Evolutionary conservation across 208 protist species (phyloP).

Genomic region (Acanthamoeba polyphaga): DNA sequence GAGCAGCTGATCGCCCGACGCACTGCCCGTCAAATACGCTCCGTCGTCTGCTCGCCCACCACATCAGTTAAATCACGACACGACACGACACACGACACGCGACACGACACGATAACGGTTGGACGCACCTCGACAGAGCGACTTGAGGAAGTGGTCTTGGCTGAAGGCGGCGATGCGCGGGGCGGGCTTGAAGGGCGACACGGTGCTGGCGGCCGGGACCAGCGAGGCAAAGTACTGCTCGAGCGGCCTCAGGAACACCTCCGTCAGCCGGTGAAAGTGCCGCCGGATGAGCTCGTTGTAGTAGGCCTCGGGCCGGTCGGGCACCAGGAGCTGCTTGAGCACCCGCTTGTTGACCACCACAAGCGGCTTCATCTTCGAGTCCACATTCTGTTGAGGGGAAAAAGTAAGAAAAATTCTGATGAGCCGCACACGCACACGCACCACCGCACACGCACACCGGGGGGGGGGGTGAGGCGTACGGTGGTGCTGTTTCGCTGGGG

Average conservation of each 20-base stretch:
- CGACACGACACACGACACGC: background rate
- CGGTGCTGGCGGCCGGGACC: constrained; percentile 32
- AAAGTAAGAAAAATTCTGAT: too few relatives aligned
- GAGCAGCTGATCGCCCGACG: constrained; percentile 42
- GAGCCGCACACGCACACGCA: background rate
- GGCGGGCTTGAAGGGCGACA: constrained; percentile 51
- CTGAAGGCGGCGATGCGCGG: constrained; percentile 13
- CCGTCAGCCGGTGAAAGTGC: constrained; percentile 35
- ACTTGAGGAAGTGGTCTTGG: constrained; percentile 14
- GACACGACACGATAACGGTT: too few relatives aligned
- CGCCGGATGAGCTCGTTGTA: constrained; percentile 63
- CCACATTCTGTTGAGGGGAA: background rate
- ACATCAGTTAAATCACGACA: background rate
- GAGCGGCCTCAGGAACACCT: constrained; percentile 53
- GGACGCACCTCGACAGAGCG: background rate
- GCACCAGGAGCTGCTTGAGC: constrained; percentile 39
- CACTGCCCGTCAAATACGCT: constrained; percentile 30
- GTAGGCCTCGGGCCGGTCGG: background rate
- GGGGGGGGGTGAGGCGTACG: background rate
- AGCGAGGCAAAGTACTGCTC: constrained; percentile 52
- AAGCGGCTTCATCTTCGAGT: constrained; percentile 24
- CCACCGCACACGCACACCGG: background rate
- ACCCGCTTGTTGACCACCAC: constrained; percentile 49
- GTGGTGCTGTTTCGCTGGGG: background rate
- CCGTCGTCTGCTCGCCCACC: background rate